Conservation (phyloP, 73 alveolate genomes). For the Blepharisma japonicum region DNA sequence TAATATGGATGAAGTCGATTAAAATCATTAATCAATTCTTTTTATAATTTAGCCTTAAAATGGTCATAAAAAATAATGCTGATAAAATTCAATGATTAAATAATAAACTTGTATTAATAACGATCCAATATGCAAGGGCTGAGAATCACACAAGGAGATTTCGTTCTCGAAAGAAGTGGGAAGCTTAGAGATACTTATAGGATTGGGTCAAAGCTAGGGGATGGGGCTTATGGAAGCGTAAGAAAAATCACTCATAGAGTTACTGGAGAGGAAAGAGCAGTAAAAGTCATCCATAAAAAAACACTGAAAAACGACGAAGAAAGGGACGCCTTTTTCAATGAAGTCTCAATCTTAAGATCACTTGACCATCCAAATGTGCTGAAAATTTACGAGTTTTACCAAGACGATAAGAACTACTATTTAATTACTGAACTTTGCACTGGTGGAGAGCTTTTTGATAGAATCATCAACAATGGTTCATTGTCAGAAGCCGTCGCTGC, state of each 20-base stretch:
- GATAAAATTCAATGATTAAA: no score
- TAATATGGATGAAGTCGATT: constrained; percentile 89
- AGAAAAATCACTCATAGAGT: constrained; percentile 51
- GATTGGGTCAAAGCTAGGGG: constrained; percentile 61
- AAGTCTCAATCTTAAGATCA: constrained; percentile 61
- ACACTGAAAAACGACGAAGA: constrained; percentile 34
- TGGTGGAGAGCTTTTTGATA: constrained; percentile 80
- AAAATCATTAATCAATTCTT: constrained; percentile 14
- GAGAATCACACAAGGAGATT: no score
- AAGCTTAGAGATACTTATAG: constrained; percentile 58
- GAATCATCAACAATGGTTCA: constrained; percentile 51
- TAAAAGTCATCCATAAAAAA: constrained; percentile 30
- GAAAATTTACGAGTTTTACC: constrained; percentile 68
- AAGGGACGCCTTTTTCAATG: constrained; percentile 34
- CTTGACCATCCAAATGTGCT: constrained; percentile 79
- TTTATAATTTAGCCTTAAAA: no score
- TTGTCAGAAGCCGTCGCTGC: constrained; percentile 65
- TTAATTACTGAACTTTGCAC: constrained; percentile 69
- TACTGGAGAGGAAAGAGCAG: constrained; percentile 51
- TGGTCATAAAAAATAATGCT: no score
- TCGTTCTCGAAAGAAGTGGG: constrained; percentile 45
- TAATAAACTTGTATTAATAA: no score
- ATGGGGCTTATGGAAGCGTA: constrained; percentile 69
- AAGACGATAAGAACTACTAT: constrained; percentile 65
- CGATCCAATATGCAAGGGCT: no score